phyloP scores from a whole-genome alignment of 2,329 filamentous ascomycete genomes.

The Sporothrix mexicana region DNA sequence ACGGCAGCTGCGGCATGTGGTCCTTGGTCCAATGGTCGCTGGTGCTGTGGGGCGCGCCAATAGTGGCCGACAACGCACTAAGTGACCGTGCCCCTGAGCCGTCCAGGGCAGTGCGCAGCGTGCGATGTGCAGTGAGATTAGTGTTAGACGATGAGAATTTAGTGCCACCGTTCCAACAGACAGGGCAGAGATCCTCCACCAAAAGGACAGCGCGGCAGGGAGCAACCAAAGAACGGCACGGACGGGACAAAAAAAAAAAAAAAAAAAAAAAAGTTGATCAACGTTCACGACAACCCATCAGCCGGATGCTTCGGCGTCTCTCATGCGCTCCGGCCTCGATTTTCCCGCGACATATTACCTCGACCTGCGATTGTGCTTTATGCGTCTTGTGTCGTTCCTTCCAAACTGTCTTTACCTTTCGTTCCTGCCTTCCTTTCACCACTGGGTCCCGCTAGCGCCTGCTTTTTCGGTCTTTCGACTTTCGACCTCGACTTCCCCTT shows the following conservation, averaged over 20 bases:
- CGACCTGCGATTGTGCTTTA: neutral
- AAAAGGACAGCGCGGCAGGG: neutral
- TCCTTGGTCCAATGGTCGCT: no score
- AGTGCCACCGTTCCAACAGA: neutral
- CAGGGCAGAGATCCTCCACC: neutral
- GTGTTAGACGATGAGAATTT: no score
- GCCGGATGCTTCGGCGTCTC: conserved; percentile 19
- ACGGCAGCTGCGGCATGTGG: conserved; percentile 13
- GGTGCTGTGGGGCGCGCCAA: neutral
- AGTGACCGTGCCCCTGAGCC: conserved; percentile 10
- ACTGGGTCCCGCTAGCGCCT: neutral
- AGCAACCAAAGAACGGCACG: neutral
- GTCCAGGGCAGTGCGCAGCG: neutral
- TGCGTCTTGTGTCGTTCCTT: neutral
- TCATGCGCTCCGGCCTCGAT: neutral
- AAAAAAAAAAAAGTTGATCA: conserved; percentile 10
- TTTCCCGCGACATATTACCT: no score
- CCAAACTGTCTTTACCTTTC: neutral
- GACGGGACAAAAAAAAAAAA: neutral
- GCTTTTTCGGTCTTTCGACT: neutral
- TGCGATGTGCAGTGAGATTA: neutral
- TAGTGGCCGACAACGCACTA: neutral
- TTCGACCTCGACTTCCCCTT: neutral
- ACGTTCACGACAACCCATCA: neutral
- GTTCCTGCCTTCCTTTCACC: neutral